These are phyloP conservation scores for Puccinia novopanici DNA, from an alignment of 1,284 basidiomycete species.

Conservation along the genomic window DNA sequence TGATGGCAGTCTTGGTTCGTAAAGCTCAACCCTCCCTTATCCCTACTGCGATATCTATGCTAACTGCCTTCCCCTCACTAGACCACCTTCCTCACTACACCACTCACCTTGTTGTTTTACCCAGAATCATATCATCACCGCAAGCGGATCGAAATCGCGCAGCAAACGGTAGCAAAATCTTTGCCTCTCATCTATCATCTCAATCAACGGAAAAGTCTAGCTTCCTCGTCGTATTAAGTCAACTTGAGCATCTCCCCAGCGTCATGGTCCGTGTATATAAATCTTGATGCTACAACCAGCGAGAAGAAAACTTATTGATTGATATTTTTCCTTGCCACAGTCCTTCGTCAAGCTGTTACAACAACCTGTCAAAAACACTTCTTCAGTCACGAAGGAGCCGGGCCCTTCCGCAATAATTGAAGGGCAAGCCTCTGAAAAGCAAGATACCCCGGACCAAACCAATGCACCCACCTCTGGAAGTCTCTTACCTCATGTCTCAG, in stretches of 20 bases:
- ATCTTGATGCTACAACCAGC: conserved; percentile 47
- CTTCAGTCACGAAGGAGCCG: not conserved
- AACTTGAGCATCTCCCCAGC: conserved; percentile 75
- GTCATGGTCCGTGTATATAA: conserved; percentile 62
- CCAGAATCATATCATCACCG: conserved; percentile 59
- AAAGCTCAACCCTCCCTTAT: not conserved
- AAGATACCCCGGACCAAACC: not conserved
- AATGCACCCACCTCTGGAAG: not conserved
- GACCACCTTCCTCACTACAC: conserved; percentile 60
- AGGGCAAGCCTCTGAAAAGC: not conserved
- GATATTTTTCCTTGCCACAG: not conserved
- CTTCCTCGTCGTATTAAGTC: conserved; percentile 84
- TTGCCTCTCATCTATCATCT: not conserved
- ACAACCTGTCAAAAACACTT: conserved; percentile 37
- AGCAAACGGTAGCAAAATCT: conserved; percentile 2
- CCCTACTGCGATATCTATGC: not conserved
- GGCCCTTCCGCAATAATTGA: not conserved
- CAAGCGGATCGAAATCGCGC: conserved; percentile 56
- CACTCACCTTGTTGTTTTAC: conserved; percentile 60
- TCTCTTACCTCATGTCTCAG: conserved; percentile 63
- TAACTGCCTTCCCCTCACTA: conserved; percentile 2
- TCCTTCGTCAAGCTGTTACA: conserved; percentile 49
- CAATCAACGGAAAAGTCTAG: conserved; percentile 61
- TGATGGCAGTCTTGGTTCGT: conserved; percentile 78
- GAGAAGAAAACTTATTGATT: not conserved